phyloP scores from a whole-genome alignment of 2,329 filamentous ascomycete species.

The Dryadomyces quercus-mongolicae region DNA sequence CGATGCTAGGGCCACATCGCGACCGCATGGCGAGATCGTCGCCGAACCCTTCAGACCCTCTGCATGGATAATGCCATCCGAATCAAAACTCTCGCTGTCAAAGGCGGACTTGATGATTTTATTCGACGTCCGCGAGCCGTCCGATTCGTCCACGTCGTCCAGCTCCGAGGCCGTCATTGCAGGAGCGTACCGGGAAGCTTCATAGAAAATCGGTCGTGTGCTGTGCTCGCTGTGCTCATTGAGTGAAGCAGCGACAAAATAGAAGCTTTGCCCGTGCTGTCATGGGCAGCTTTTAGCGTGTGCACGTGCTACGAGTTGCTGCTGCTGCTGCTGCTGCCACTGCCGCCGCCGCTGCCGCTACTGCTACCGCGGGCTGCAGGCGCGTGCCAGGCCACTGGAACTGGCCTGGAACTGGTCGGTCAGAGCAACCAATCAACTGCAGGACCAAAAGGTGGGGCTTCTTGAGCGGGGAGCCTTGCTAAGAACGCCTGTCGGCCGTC shows the following conservation, averaged over 20 bases:
- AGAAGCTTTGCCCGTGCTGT: too few relatives aligned
- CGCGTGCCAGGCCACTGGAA: too few relatives aligned
- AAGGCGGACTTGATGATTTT: conserved; percentile 57
- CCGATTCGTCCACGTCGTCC: conserved; percentile 12
- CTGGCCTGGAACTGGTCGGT: too few relatives aligned
- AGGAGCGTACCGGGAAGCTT: background rate
- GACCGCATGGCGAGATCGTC: conserved; percentile 81
- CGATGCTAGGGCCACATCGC: conserved; percentile 84
- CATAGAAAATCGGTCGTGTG: background rate
- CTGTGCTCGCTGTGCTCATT: too few relatives aligned
- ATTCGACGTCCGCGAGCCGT: conserved; percentile 43
- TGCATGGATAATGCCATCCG: conserved; percentile 73
- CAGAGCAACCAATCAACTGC: background rate
- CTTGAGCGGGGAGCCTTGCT: conserved; percentile 3
- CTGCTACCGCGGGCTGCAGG: too few relatives aligned
- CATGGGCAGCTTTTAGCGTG: too few relatives aligned
- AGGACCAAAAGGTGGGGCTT: background rate
- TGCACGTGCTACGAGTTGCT: too few relatives aligned
- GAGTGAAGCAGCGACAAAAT: too few relatives aligned
- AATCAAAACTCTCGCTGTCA: conserved; percentile 79
- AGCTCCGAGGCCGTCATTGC: conserved; percentile 33
- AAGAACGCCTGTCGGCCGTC: background rate
- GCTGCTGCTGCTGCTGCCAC: too few relatives aligned
- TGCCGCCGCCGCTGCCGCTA: too few relatives aligned
- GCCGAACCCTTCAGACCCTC: conserved; percentile 76